These are phyloP conservation scores for Rhodotorula kratochvilovae DNA, from an alignment of 768 basidiomycete genomes.

Conservation along the genomic window DNA sequence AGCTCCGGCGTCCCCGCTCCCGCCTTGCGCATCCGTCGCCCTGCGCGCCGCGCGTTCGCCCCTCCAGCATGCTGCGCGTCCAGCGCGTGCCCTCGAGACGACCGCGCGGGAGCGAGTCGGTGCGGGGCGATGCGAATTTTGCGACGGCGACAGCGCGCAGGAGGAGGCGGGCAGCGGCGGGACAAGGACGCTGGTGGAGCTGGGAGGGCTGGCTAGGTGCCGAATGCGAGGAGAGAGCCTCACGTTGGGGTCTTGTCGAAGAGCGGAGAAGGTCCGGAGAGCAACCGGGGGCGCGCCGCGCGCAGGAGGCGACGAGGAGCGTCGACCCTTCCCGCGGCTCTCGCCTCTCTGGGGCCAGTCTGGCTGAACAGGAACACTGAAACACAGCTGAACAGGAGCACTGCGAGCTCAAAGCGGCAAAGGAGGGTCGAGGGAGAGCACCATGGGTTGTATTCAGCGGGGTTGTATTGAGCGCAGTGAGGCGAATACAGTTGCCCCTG, in stretches of 20 bases:
- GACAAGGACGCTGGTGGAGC: neutral
- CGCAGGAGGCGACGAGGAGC: neutral
- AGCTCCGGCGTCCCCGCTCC: neutral
- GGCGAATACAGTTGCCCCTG: too few relatives aligned
- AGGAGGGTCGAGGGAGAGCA: too few relatives aligned
- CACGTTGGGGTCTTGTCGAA: constrained; percentile 1
- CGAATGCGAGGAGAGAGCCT: neutral
- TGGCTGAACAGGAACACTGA: too few relatives aligned
- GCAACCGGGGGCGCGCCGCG: neutral
- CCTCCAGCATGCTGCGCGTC: too few relatives aligned
- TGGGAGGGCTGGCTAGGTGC: neutral
- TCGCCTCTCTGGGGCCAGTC: too few relatives aligned
- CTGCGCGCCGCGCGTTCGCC: too few relatives aligned
- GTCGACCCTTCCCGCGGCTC: too few relatives aligned
- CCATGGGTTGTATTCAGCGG: too few relatives aligned
- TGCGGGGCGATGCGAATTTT: neutral
- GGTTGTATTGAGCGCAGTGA: too few relatives aligned
- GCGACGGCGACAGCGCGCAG: neutral
- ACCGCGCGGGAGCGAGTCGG: neutral
- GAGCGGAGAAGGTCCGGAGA: neutral
- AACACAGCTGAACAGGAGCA: too few relatives aligned
- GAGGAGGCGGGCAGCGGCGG: neutral
- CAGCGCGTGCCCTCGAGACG: too few relatives aligned
- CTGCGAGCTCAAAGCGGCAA: too few relatives aligned
- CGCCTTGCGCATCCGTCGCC: neutral